phyloP scores from a whole-genome alignment of 2,329 filamentous ascomycete genomes.

The Talaromyces sp. region DNA sequence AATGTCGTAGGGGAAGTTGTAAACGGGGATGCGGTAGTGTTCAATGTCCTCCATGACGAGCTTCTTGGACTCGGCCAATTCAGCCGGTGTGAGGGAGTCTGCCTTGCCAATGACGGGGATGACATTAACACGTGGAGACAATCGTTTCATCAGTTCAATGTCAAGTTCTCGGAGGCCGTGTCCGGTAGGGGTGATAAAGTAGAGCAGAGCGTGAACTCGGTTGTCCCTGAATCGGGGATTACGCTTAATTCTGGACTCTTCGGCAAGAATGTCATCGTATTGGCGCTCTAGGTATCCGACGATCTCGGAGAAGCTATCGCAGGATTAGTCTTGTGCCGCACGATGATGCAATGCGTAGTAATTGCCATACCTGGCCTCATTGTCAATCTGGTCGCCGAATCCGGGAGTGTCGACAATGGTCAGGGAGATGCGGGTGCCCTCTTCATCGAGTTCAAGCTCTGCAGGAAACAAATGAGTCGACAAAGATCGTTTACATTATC shows the following conservation, averaged over 20 bases:
- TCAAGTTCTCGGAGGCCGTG: slow-evolving; percentile 97
- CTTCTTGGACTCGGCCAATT: slow-evolving; percentile 98
- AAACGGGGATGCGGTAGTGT: slow-evolving; percentile 98
- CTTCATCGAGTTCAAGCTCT: slow-evolving; percentile 96
- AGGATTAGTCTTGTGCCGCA: slow-evolving; percentile 8
- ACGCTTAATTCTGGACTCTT: slow-evolving; percentile 99
- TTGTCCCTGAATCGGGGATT: slow-evolving; percentile 99
- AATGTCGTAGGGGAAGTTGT: slow-evolving; percentile 99
- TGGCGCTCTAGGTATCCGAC: slow-evolving; percentile 97
- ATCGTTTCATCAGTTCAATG: slow-evolving; percentile 98
- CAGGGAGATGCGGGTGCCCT: slow-evolving; percentile 94
- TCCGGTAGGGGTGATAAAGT: slow-evolving; percentile 98
- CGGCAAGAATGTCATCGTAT: slow-evolving; percentile 98
- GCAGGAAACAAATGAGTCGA: slow-evolving; percentile 24
- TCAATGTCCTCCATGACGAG: slow-evolving; percentile 99
- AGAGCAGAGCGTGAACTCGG: slow-evolving; percentile 94
- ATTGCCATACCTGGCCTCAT: slow-evolving; percentile 76
- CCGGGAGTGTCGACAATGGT: slow-evolving; percentile 98
- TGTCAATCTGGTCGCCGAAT: slow-evolving; percentile 98
- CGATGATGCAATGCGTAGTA: not conserved
- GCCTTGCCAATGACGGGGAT: slow-evolving; percentile 98
- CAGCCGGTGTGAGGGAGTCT: slow-evolving; percentile 91
- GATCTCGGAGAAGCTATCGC: slow-evolving; percentile 83
- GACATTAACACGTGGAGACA: slow-evolving; percentile 96
- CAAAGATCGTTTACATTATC: not conserved